Evolutionary conservation across 2,329 filamentous ascomycete genomes (phyloP), one percentile per base, ranked within the genome.

Genomic region (Helminthosporium solani): DNA sequence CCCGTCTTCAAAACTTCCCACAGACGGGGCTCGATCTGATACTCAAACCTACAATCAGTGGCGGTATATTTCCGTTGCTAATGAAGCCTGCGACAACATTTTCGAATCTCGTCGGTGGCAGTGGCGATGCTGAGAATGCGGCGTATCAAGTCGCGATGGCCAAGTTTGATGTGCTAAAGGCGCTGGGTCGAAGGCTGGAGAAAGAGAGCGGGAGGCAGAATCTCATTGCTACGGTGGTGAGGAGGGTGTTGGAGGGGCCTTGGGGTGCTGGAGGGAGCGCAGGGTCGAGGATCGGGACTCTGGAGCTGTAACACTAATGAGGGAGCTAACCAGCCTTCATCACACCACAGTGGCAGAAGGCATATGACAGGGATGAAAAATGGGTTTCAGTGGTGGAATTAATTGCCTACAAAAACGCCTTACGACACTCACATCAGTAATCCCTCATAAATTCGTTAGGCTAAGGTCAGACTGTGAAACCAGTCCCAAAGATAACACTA

Each of bases 91-190:
- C 81, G 1, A 76, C 77, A 23, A 78, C 76, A 0, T 82, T 80
- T 49, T 75, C 76, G 11, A 81, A 80, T 43, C 72, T 83, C n/a
- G 80, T 82, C 0, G 79, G 78, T 12, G 80, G 81, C 8, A 70
- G 75, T 8, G 79, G 78, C 2, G 81, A 83, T 56, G 68, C 75
- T 1, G 78, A 83, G 56, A 80, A 76, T 51, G 74, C 78, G 1
- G 79, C 80, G 2, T 83, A 80, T 66, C 75, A 76, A 50, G 73
- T 84, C 33, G 80, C 80, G 1, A 74, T 72, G 37, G 76, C 78
- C 0, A 83, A 82, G 55, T 81, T 80, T 52, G 80, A 82, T 44
- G 76, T 77, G 2, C 54, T 84, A 38, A 74, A 75, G 14, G 72
- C 73, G 3, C 61, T 84, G n/a, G 68, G 78, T 21, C 54, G 63